Base-by-base conservation (phyloP, 108 stramenopile species). In the Nitzschia putrida region DNA sequence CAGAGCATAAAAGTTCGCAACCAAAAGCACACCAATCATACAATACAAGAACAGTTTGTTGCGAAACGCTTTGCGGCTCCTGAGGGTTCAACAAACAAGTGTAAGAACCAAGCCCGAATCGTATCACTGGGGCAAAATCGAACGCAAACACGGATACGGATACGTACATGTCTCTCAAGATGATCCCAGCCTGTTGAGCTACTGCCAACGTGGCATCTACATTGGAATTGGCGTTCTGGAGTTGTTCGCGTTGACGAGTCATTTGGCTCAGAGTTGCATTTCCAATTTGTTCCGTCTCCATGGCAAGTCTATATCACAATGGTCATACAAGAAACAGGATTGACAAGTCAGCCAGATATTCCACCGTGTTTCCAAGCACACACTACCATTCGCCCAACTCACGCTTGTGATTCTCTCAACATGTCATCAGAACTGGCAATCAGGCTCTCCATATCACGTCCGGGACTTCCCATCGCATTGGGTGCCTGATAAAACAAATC, bases 211-310 rank as follows among this genome's bases (percentile, higher is more conserved):
- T 66, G 10, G 75, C 79, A 23, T 79, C 68, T 20, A 90, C 40
- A 14, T 85, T 71, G 11, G 49, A 45, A 13, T 74, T 64, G 20
- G 87, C 64, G 72, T 76, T 75, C 42, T 89, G 71, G 38, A 93
- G 50, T 71, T 93, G 92, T 57, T 93, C 92, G 24, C 92, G 72
- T 56, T 93, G 92, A 5, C 73, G 73, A 38, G 80, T 82, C 88
- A 93, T 88, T 41, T 79, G 85, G 9, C 72, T 64, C 16, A 93
- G 38, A 2, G 88, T 88, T 0, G 61, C 23, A 47, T 75, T 79
- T 29, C 92, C 89, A 73, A 89, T 80, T 47, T 85, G 80, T 67
- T 90, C 92, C 37, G 89, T 83, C 29, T 90, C 88, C 40, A 80
- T 68, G 55, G 81, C 79, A 3, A 93, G 64, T 16, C 78, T 79